Base-by-base conservation (phyloP, 1,284 basidiomycete species). In the Puccinia horiana region DNA sequence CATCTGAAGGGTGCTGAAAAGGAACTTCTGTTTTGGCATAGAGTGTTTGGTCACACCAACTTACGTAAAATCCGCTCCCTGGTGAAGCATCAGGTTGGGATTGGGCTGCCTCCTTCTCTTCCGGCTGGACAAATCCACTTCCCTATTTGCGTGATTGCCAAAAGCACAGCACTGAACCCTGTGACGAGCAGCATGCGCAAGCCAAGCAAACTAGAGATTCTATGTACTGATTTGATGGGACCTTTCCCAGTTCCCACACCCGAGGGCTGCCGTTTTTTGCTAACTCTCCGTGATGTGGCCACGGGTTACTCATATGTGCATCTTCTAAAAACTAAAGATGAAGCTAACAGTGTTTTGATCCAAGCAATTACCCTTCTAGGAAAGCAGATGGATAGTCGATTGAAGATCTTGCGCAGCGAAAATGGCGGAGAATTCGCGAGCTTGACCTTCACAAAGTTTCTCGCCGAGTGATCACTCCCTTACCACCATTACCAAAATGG, bases 401-500 rank as follows among this genome's bases (percentile, higher is more conserved):
- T 67, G 6, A 76, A 76, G 56, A 35, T 47, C 0, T 12, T 76
- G 2, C 58, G 74, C 16, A 76, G 74, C 47, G 74, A 76, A 14
- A 76, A 76, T 49, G 74, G 74, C 16, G 56, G 56, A 1, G 40
- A 76, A 29, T 69, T 67, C 54, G 6, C 26, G 52, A n/a, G 3
- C 70, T 2, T 40, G 37, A 32, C 37, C n/a, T 79, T 0, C 9
- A 6, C 8, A 2, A 14, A 67, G 0, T 72, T 79, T 8, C 14
- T 1, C 0, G 26, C 44, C 2, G 67, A 70, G 20, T 3, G 35
- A 4, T 8, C 67, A 63, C n/a, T 70, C 4, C 73, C 73, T 5
- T 75, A 75, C 35, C 61, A 79, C 9, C 76, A 79, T 32, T 32
- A 79, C 12, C 76, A 79, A 44, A 69, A 58, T 44, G 77, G 77